Evolutionary conservation across 305 asterid species (phyloP).

Genomic region (Rubia occidens): DNA sequence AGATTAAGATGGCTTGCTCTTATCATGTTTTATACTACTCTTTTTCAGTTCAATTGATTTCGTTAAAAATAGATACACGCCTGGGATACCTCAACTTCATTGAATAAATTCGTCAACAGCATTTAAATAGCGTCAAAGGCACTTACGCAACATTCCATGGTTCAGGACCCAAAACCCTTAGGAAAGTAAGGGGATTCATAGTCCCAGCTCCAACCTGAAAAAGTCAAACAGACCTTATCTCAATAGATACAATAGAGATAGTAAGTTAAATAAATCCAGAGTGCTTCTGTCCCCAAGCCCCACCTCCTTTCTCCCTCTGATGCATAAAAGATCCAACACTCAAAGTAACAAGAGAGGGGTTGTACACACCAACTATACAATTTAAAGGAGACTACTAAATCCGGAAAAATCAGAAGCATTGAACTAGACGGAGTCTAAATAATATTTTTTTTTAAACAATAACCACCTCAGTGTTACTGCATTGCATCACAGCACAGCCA

Average conservation of each 20-base stretch:
- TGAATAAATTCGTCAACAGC: background rate
- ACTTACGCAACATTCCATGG: conserved; percentile 99
- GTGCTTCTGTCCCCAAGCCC: background rate
- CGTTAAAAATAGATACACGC: background rate
- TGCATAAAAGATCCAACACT: background rate
- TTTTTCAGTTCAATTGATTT: background rate
- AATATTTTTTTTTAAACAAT: background rate
- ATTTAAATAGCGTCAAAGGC: conserved; percentile 12
- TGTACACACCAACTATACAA: background rate
- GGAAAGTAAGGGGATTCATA: conserved; percentile 88
- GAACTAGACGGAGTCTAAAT: background rate
- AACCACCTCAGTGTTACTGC: conserved; percentile 93
- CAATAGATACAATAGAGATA: conserved; percentile 18
- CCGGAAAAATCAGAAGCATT: background rate
- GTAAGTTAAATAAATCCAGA: conserved; percentile 7
- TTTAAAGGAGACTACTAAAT: background rate
- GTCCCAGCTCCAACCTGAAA: conserved; percentile 98
- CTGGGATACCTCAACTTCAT: background rate
- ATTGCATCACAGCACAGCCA: conserved; percentile 96
- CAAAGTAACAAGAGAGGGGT: no score
- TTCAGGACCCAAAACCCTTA: conserved; percentile 96
- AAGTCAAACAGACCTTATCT: conserved; percentile 27
- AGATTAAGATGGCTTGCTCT: background rate
- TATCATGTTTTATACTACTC: background rate
- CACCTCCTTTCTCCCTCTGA: background rate